phyloP scores from a whole-genome alignment of 352 stramenopile species.

The Saprolegnia parasitica region DNA sequence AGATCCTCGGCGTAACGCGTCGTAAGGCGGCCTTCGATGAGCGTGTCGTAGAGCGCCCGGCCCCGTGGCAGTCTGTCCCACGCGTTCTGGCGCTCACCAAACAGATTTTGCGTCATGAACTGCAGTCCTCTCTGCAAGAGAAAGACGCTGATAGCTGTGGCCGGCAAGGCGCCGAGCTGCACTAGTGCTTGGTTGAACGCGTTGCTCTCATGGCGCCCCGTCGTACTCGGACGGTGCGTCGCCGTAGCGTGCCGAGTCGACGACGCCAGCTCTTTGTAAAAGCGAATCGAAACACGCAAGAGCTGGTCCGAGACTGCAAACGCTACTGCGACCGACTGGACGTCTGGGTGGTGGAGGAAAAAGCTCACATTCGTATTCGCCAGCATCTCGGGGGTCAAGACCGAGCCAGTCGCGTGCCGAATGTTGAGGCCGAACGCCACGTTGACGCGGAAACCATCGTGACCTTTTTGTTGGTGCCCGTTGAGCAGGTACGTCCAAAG shows the following conservation, averaged over 20 bases:
- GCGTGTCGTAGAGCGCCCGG: background rate
- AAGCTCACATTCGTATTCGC: slow-evolving; percentile 2
- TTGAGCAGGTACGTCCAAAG: slow-evolving; percentile 15
- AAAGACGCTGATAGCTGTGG: background rate
- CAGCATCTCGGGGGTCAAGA: slow-evolving; percentile 13
- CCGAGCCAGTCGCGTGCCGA: background rate
- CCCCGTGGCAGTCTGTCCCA: background rate
- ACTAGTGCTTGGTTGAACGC: slow-evolving; percentile 17
- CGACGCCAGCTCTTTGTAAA: slow-evolving; percentile 5
- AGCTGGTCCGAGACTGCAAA: background rate
- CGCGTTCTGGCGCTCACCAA: slow-evolving; percentile 9
- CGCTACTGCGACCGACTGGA: slow-evolving; percentile 2
- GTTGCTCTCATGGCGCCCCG: slow-evolving; percentile 7
- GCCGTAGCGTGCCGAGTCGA: background rate
- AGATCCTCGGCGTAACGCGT: slow-evolving; percentile 14
- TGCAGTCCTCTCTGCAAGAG: slow-evolving; percentile 26
- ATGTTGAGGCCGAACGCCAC: slow-evolving; percentile 27
- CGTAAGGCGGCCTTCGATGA: slow-evolving; percentile 4
- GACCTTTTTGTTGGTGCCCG: background rate
- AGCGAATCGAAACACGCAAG: slow-evolving; percentile 10
- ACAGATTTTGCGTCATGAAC: slow-evolving; percentile 26
- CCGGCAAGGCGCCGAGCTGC: background rate
- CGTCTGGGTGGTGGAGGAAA: slow-evolving; percentile 4
- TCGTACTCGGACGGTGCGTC: background rate
- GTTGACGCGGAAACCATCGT: background rate